A percentile compares a stretch with the other conserved stretches of the same genome.
Evolutionary conservation across 1,139 yeast species (phyloP).

Genomic region (Keqinozyma sinolaborantium): DNA sequence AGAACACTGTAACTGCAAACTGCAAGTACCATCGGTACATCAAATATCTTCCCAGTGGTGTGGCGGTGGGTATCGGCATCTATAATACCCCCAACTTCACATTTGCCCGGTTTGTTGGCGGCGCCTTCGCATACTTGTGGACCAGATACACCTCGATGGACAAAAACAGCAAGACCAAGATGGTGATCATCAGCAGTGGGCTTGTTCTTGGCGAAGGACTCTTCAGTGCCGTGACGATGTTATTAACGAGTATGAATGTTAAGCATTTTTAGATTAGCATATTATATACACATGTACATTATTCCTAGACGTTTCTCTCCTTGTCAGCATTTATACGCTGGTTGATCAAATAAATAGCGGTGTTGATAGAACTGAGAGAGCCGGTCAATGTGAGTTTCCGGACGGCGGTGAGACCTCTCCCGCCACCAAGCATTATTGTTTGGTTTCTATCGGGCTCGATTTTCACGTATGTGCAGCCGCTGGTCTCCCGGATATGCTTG

Average conservation of each 20-base stretch:
- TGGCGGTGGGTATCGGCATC: constrained; percentile 95
- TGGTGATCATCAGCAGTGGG: constrained; percentile 90
- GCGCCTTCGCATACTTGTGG: constrained; percentile 69
- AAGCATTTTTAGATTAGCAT: constrained; percentile 29
- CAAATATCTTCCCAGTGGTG: constrained; percentile 81
- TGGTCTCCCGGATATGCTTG: constrained; percentile 70
- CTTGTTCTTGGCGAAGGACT: constrained; percentile 92
- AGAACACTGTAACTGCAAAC: constrained; percentile 46
- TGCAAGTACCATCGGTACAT: constrained; percentile 40
- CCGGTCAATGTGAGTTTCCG: constrained; percentile 73
- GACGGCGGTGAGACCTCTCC: constrained; percentile 52
- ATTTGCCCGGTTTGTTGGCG: constrained; percentile 88
- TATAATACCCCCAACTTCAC: constrained; percentile 94
- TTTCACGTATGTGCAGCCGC: constrained; percentile 71
- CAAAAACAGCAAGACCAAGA: constrained; percentile 49
- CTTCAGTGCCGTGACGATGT: constrained; percentile 77
- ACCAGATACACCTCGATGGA: constrained; percentile 27
- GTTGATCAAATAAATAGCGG: constrained; percentile 75
- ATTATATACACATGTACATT: not conserved
- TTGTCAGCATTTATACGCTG: constrained; percentile 69
- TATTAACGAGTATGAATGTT: constrained; percentile 62
- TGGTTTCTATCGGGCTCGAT: constrained; percentile 55
- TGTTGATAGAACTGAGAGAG: constrained; percentile 63
- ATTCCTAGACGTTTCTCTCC: constrained; percentile 30
- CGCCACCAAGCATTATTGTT: constrained; percentile 51